Evolutionary conservation across 768 basidiomycete genomes (phyloP).

Genomic region (Mycena venus): DNA sequence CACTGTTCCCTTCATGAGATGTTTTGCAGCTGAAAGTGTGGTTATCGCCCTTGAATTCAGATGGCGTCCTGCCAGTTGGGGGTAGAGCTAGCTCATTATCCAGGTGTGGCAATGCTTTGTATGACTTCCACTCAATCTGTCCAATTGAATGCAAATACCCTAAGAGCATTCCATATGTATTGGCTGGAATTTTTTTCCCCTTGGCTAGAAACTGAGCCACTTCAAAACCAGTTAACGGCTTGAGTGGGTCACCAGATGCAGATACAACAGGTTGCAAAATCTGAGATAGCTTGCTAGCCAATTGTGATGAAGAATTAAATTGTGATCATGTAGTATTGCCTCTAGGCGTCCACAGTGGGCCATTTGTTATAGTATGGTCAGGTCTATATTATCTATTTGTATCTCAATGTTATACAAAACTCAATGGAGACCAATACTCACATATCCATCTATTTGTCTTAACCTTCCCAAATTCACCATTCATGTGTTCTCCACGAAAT

Average conservation of each 20-base stretch:
- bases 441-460: conserved; percentile 17
- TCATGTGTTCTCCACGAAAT: conserved; percentile 30
- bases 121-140: background rate
- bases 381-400: too few species aligned
- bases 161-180: background rate
- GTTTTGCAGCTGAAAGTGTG: too few species aligned
- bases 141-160: background rate
- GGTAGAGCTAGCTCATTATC: background rate
- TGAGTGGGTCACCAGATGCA: background rate
- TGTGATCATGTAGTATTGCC: too few species aligned
- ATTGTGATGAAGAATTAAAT: too few species aligned
- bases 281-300: too few species aligned
- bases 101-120: background rate
- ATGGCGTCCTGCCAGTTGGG: too few species aligned
- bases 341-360: too few species aligned
- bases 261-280: background rate
- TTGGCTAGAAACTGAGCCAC: background rate
- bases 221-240: background rate
- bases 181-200: background rate
- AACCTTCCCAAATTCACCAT: conserved; percentile 25
- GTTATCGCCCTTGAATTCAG: too few species aligned
- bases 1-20: too few species aligned
- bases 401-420: too few species aligned
- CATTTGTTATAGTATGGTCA: too few species aligned
- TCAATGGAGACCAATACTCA: background rate